Base-by-base conservation (phyloP, 2,329 filamentous ascomycete species). In the Calonectria honghensis region DNA sequence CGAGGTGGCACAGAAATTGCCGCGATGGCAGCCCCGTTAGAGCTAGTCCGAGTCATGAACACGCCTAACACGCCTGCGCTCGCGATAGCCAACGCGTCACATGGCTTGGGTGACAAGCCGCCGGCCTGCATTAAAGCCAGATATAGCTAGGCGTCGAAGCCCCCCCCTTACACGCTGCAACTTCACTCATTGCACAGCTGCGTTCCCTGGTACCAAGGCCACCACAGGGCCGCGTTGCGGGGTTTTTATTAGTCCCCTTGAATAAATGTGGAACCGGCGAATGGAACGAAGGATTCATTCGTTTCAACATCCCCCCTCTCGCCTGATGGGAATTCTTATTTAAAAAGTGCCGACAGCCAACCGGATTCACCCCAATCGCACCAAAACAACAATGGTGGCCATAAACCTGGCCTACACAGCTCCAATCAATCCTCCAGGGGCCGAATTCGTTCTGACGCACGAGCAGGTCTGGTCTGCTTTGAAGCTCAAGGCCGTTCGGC, bases 381-480 rank as follows among this genome's bases (percentile, higher is more conserved):
- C 61, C 69, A 50, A 65, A n/a, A 39, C 37, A 39, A 41, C 39
- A 18, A 86, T 86, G 85, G 82, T 83, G 27, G 79, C 78, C 13
- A 78, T 85, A 59, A 81, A 79, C 16, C 24, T 81, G 16, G 80
- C 80, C 32, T 85, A 84, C 76, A 86, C 83, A 3, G 81, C 82
- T 1, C 83, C 82, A 24, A 80, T 86, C 78, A 86, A 86, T 78
- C 82, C 83, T 2, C 45, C 76, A 7, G 81, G 80, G n/a, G 78
- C 75, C 16, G 57, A 76, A 16, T 84, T 83, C 0, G 32, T 73
- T 51, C 76, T 86, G 6, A 83, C 80, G 2, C 78, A 79, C 50
- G 29, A 77, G 0, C 85, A 86, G 63, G 76, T 85, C 70, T 86
- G 85, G 84, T 76, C 80, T 1, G 85, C 84, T 2, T 81, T 86